phyloP scores from a whole-genome alignment of 1,139 yeast species.

The Candida sp. region DNA sequence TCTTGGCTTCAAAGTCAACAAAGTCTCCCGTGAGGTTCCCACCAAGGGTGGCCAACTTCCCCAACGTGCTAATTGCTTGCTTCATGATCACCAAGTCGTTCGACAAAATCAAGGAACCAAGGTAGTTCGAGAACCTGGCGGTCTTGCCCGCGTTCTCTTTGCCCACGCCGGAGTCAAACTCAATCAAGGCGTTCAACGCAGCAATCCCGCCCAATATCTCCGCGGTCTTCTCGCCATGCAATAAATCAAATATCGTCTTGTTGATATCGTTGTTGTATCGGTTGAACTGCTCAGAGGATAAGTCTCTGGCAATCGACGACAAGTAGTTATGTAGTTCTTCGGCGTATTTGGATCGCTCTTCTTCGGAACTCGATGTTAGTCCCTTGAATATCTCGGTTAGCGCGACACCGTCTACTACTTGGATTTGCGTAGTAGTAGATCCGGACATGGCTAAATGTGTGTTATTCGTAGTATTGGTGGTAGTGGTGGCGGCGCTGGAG shows the following conservation, averaged over 20 bases:
- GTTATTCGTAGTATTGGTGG: not conserved
- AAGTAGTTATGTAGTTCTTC: conserved; percentile 69
- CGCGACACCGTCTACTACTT: conserved; percentile 53
- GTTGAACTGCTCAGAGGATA: conserved; percentile 78
- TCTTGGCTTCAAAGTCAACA: conserved; percentile 90
- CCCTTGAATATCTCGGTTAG: conserved; percentile 59
- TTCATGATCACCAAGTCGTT: conserved; percentile 86
- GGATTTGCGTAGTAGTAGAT: conserved; percentile 26
- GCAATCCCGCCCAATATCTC: conserved; percentile 90
- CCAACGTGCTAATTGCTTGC: conserved; percentile 85
- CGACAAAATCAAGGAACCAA: conserved; percentile 80
- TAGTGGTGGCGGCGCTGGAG: too few species aligned
- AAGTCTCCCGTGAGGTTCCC: conserved; percentile 90
- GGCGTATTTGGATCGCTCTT: conserved; percentile 64
- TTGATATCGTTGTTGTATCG: conserved; percentile 86
- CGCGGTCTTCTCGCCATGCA: conserved; percentile 72
- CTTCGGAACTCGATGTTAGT: conserved; percentile 51
- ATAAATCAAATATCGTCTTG: conserved; percentile 83
- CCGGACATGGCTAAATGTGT: conserved; percentile 26
- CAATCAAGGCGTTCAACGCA: conserved; percentile 88
- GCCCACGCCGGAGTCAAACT: conserved; percentile 65
- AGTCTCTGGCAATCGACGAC: conserved; percentile 73
- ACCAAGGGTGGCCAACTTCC: conserved; percentile 88
- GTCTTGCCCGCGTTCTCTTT: conserved; percentile 90
- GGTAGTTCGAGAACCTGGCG: conserved; percentile 87